Percentiles rank a stretch among this genome's conserved stretches.
These are phyloP conservation scores for Taphrina sp. DNA, from an alignment of 1,139 yeast genomes.

Conservation along the genomic window DNA sequence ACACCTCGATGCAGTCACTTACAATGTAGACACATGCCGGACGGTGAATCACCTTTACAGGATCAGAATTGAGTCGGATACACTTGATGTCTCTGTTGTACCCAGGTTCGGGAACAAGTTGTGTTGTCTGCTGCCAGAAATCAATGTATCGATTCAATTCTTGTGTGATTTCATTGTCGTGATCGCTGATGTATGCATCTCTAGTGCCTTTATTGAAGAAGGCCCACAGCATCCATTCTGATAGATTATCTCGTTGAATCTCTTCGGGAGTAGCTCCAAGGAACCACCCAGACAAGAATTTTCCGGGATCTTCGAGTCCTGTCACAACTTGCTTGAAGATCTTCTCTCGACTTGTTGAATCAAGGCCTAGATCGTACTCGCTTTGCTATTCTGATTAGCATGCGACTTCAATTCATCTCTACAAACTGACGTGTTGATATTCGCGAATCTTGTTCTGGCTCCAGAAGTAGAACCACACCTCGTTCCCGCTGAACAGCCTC, in stretches of 20 bases:
- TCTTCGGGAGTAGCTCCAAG: conserved; percentile 26
- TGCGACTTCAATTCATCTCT: neutral
- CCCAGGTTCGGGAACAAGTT: conserved; percentile 12
- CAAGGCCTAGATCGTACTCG: conserved; percentile 15
- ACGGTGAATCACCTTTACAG: conserved; percentile 16
- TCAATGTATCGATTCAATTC: conserved; percentile 15
- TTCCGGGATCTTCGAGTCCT: conserved; percentile 22
- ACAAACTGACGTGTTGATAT: neutral
- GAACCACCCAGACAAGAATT: conserved; percentile 32
- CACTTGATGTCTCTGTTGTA: conserved; percentile 14
- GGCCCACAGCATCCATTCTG: conserved; percentile 34
- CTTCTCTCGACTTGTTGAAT: conserved; percentile 7
- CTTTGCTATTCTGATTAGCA: conserved; percentile 9
- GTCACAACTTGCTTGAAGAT: conserved; percentile 19
- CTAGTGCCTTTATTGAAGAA: conserved; percentile 29
- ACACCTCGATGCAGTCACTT: no score
- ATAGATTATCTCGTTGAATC: conserved; percentile 26
- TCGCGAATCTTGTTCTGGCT: conserved; percentile 2
- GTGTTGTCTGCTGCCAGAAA: conserved; percentile 2
- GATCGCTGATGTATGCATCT: conserved; percentile 8
- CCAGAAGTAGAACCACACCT: conserved; percentile 31
- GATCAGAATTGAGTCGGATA: conserved; percentile 27
- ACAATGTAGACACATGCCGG: conserved; percentile 30
- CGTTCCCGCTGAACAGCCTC: conserved; percentile 8
- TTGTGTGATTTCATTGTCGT: conserved; percentile 1